phyloP scores from a whole-genome alignment of 2,329 filamentous ascomycete genomes.

The Chaetomium olivaceum region DNA sequence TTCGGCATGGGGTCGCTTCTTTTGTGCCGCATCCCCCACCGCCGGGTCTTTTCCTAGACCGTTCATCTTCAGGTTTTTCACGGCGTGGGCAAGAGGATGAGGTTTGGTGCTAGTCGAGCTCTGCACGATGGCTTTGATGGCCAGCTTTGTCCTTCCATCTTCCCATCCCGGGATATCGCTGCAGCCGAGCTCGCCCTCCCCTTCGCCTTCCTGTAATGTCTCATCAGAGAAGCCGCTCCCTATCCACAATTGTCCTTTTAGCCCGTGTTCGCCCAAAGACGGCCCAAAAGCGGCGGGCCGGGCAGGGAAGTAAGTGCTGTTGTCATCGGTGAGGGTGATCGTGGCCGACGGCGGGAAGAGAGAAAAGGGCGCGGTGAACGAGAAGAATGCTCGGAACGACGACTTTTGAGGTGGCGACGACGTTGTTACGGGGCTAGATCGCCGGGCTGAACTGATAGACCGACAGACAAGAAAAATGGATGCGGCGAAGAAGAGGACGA shows the following conservation, averaged over 20 bases:
- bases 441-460: conserved; percentile 47
- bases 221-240: conserved; percentile 90
- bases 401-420: conserved; percentile 38
- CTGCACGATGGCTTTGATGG: conserved; percentile 47
- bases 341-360: conserved; percentile 94
- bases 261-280: conserved; percentile 67
- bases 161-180: conserved; percentile 92
- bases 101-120: conserved; percentile 42
- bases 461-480: conserved; percentile 58
- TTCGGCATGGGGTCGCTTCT: conserved; percentile 34
- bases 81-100: conserved; percentile 34
- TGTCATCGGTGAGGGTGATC: conserved; percentile 95
- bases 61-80: conserved; percentile 42
- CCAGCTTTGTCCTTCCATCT: conserved; percentile 49
- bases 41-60: conserved; percentile 38
- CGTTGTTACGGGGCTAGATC: conserved; percentile 31
- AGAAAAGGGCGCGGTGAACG: conserved; percentile 74
- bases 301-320: conserved; percentile 94
- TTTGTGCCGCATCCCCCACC: conserved; percentile 32
- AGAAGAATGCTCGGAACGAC: conserved; percentile 61
- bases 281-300: conserved; percentile 93
- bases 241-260: conserved; percentile 91
- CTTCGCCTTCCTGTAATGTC: conserved; percentile 60
- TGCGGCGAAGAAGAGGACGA: conserved; percentile 55
- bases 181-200: conserved; percentile 87